Percentiles rank a stretch among this genome's conserved stretches.
Evolutionary conservation across 2,329 filamentous ascomycete species (phyloP).

Genomic region (Colletotrichum neosansevieriae): DNA sequence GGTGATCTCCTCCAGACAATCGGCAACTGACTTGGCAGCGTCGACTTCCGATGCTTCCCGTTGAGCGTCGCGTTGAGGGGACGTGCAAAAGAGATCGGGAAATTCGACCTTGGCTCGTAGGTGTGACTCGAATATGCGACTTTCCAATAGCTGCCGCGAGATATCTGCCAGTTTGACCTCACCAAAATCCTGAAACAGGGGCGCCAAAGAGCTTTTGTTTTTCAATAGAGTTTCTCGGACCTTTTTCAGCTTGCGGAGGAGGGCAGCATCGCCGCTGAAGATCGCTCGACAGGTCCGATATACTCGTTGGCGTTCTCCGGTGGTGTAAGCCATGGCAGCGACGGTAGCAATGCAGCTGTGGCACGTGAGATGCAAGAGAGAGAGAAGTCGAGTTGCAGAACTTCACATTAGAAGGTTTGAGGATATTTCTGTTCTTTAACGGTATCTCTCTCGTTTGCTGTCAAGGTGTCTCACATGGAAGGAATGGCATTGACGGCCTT

Average conservation of each 20-base stretch:
- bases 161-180: constrained; percentile 42
- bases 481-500: no score
- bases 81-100: constrained; percentile 48
- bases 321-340: constrained; percentile 4
- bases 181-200: constrained; percentile 41
- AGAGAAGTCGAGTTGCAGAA: no score
- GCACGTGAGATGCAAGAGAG: no score
- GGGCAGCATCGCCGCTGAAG: constrained; percentile 45
- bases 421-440: no score
- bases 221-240: constrained; percentile 43
- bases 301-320: constrained; percentile 40
- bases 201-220: constrained; percentile 28
- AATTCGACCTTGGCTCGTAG: constrained; percentile 49
- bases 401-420: no score
- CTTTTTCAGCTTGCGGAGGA: constrained; percentile 43
- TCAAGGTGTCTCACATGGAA: no score
- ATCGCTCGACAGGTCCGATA: constrained; percentile 46
- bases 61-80: constrained; percentile 44
- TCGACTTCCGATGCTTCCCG: constrained; percentile 48
- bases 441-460: no score
- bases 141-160: constrained; percentile 44
- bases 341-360: no score
- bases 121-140: constrained; percentile 49
- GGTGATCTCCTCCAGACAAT: constrained; percentile 46
- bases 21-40: constrained; percentile 45